Evolutionary conservation across 1,139 yeast species (phyloP), one percentile per base, ranked within the genome.

Genomic region (Suzukiozyma palmioleophila): DNA sequence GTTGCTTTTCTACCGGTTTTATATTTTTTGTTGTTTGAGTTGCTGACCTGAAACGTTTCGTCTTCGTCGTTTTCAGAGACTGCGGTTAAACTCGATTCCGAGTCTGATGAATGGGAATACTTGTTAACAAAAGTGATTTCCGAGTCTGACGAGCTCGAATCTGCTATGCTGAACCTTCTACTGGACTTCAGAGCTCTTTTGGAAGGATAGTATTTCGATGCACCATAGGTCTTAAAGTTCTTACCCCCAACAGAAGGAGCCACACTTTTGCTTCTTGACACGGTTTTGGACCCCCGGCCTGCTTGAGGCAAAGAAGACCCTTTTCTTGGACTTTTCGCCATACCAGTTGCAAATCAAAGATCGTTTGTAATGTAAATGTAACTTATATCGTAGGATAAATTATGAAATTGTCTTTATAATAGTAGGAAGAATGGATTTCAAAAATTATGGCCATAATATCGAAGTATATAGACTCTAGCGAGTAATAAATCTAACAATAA

Each of bases 101-200:
- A 57, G 27, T 53, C 58, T 7, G 58, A 51, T 9, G 43, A 34
- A 22, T 38, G 35, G 24, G 36, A 28, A 22, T 24, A 10, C 15
- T 22, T 26, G 21, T 35, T 35, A 16, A 25, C 26, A 16, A 32
- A 37, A 3, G 39, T 48, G 42, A 29, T 52, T 39, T 45, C 57
- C 30, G 52, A 50, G 41, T 53, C 64, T 6, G 62, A 54, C 7
- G 59, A 60, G n/a, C 66, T 60, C 3, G 65, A 55, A 32, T 61
- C 65, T 2, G 64, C 69, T 18, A 76, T 60, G 50, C 79, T 73
- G 47, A 75, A 72, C 39, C 75, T 52, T 37, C 78, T 44, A 38
- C 38, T 39, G 10, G 31, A 12, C 7, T 18, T 18, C 22, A 18
- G 7, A 7, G 22, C 22, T 28, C 16, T 8, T n/a, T 18, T 36